These are phyloP conservation scores for Alternaria arborescens DNA, from an alignment of 2,329 filamentous ascomycete genomes.

Conservation along the genomic window DNA sequence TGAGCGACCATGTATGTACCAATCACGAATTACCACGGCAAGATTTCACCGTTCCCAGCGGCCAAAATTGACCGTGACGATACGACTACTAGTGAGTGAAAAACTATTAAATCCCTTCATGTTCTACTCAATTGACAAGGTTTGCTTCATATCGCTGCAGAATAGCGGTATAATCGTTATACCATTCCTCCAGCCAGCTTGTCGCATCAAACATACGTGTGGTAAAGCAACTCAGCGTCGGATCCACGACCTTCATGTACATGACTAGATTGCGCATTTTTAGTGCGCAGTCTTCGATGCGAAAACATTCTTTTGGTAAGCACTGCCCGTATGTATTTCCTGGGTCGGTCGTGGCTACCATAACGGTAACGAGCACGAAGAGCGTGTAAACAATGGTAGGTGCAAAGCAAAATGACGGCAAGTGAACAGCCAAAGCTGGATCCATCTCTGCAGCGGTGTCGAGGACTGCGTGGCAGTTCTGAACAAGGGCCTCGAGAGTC, in stretches of 20 bases:
- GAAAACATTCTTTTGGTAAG: constrained; percentile 26
- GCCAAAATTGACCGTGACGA: constrained; percentile 31
- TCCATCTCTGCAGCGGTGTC: constrained; percentile 34
- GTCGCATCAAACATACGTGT: constrained; percentile 40
- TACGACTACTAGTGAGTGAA: background rate
- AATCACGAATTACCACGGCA: constrained; percentile 9
- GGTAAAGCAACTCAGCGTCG: constrained; percentile 36
- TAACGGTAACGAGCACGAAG: constrained; percentile 34
- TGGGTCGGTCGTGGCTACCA: constrained; percentile 33
- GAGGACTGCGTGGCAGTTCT: constrained; percentile 38
- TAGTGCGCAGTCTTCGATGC: constrained; percentile 30
- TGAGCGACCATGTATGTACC: constrained; percentile 5
- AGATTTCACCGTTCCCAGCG: constrained; percentile 7
- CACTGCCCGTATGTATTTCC: constrained; percentile 36
- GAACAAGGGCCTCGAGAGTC: constrained; percentile 25
- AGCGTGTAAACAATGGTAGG: constrained; percentile 35
- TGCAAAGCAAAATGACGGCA: constrained; percentile 37
- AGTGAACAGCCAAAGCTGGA: constrained; percentile 29
- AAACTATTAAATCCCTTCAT: background rate
- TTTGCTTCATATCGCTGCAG: constrained; percentile 34
- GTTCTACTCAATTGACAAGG: constrained; percentile 7
- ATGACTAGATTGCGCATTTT: constrained; percentile 28
- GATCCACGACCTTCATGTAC: constrained; percentile 29
- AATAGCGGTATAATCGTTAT: constrained; percentile 34
- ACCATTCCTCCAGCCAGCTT: constrained; percentile 39